These are phyloP conservation scores for Mucor indicus DNA, from an alignment of 371 early-diverging fungal genomes.

Conservation along the genomic window DNA sequence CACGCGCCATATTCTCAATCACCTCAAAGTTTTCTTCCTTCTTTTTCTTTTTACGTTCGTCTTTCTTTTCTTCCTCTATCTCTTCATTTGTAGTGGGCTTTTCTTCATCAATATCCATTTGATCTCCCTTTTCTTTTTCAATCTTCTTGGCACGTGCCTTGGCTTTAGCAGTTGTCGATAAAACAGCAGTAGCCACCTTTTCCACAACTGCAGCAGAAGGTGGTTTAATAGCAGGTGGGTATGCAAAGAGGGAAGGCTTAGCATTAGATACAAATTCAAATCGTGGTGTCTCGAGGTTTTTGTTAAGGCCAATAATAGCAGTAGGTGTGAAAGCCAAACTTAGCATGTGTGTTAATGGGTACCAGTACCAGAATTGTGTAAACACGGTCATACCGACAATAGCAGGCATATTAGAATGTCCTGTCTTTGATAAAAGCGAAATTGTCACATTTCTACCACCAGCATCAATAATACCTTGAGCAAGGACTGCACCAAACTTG, in stretches of 20 bases:
- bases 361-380: slow-evolving; percentile 99
- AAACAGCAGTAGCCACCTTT: slow-evolving; percentile 84
- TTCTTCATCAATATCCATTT: slow-evolving; percentile 55
- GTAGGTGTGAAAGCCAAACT: slow-evolving; percentile 94
- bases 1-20: slow-evolving; percentile 85
- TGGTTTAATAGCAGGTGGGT: slow-evolving; percentile 82
- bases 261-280: slow-evolving; percentile 84
- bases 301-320: slow-evolving; percentile 91
- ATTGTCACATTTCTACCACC: slow-evolving; percentile 97
- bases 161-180: slow-evolving; percentile 94
- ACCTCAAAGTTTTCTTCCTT: slow-evolving; percentile 71
- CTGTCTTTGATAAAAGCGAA: slow-evolving; percentile 85
- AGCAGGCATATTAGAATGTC: slow-evolving; percentile 89
- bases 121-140: slow-evolving; percentile 66
- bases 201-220: slow-evolving; percentile 62
- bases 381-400: slow-evolving; percentile 97
- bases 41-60: slow-evolving; percentile 55
- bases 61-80: slow-evolving; percentile 45
- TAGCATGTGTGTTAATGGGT: slow-evolving; percentile 95
- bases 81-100: slow-evolving; percentile 27
- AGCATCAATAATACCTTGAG: slow-evolving; percentile 98
- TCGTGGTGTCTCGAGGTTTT: slow-evolving; percentile 83
- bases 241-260: slow-evolving; percentile 88
- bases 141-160: slow-evolving; percentile 87
- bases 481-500: slow-evolving; percentile 97